A percentile compares a stretch with the other conserved stretches of the same genome.
phyloP scores from a whole-genome alignment of 768 basidiomycete species.

The Polyporus arcularius region DNA sequence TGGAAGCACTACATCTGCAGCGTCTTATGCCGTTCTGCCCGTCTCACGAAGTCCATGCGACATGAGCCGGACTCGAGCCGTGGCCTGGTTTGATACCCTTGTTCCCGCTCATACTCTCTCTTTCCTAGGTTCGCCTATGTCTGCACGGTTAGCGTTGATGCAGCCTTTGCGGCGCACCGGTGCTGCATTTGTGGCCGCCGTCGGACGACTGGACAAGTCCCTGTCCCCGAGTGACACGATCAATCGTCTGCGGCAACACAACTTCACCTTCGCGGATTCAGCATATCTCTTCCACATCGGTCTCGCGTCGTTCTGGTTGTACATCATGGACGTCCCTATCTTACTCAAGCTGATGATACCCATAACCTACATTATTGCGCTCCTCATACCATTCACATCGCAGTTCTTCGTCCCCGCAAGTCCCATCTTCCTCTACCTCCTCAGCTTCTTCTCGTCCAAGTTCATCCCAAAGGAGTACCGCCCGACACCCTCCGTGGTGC shows the following conservation, averaged over 20 bases:
- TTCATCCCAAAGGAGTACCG: slow-evolving; percentile 80
- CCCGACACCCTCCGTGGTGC: slow-evolving; percentile 85
- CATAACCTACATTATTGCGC: slow-evolving; percentile 60
- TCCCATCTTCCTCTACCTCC: slow-evolving; percentile 83
- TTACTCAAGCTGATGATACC: slow-evolving; percentile 81
- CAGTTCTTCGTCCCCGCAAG: slow-evolving; percentile 91
- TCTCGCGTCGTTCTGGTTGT: slow-evolving; percentile 69
- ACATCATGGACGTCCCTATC: slow-evolving; percentile 66
- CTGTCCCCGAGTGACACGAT: slow-evolving; percentile 71
- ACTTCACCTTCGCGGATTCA: slow-evolving; percentile 56
- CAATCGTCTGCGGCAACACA: slow-evolving; percentile 54
- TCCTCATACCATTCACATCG: slow-evolving; percentile 82
- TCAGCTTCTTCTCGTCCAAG: slow-evolving; percentile 83
- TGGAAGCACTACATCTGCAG: too few relatives aligned
- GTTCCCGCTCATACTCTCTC: not conserved
- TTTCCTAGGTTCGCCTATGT: not conserved
- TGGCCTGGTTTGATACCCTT: too few relatives aligned
- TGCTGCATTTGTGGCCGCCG: slow-evolving; percentile 45
- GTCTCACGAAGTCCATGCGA: too few relatives aligned
- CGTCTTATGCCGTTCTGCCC: too few relatives aligned
- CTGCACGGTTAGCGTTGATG: slow-evolving; percentile 4
- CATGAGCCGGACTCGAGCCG: too few relatives aligned
- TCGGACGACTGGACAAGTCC: slow-evolving; percentile 74
- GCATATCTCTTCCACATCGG: slow-evolving; percentile 66
- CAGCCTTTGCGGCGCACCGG: slow-evolving; percentile 22